These are phyloP conservation scores for Pseudogymnoascus sp. DNA, from an alignment of 2,329 filamentous ascomycete species.

Conservation along the genomic window DNA sequence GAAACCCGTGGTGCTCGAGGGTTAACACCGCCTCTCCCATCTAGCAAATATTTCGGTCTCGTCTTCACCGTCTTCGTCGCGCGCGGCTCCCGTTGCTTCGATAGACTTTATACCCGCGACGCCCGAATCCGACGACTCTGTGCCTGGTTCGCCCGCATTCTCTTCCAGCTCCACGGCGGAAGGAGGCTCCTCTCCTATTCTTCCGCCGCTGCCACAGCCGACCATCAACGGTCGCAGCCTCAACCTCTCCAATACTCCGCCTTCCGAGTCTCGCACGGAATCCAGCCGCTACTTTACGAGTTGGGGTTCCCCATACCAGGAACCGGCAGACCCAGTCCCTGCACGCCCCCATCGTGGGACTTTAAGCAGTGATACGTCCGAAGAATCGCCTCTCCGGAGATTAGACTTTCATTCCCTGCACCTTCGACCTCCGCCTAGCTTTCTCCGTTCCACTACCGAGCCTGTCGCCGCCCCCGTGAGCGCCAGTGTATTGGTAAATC, in stretches of 20 bases:
- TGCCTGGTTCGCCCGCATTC: constrained; percentile 47
- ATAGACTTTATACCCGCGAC: constrained; percentile 42
- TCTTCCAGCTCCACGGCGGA: constrained; percentile 56
- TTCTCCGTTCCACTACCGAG: constrained; percentile 31
- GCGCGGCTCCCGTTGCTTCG: constrained; percentile 54
- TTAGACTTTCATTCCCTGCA: constrained; percentile 43
- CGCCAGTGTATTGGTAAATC: constrained; percentile 56
- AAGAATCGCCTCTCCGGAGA: constrained; percentile 54
- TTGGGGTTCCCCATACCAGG: constrained; percentile 87
- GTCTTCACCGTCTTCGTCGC: constrained; percentile 34
- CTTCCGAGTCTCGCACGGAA: constrained; percentile 27
- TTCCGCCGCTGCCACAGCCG: constrained; percentile 54
- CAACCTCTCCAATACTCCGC: constrained; percentile 47
- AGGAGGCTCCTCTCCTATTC: constrained; percentile 49
- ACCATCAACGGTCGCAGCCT: constrained; percentile 47
- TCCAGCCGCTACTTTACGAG: constrained; percentile 56
- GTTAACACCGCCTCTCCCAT: constrained; percentile 12
- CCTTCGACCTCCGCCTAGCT: constrained; percentile 43
- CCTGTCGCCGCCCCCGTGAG: constrained; percentile 32
- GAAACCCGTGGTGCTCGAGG: not conserved
- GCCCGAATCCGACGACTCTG: not conserved
- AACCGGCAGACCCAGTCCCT: constrained; percentile 47
- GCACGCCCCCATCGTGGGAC: constrained; percentile 38
- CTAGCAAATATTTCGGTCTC: constrained; percentile 25
- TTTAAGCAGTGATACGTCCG: constrained; percentile 52